Conservation (phyloP, 2,329 filamentous ascomycete genomes). For the Clonostachys solani region DNA sequence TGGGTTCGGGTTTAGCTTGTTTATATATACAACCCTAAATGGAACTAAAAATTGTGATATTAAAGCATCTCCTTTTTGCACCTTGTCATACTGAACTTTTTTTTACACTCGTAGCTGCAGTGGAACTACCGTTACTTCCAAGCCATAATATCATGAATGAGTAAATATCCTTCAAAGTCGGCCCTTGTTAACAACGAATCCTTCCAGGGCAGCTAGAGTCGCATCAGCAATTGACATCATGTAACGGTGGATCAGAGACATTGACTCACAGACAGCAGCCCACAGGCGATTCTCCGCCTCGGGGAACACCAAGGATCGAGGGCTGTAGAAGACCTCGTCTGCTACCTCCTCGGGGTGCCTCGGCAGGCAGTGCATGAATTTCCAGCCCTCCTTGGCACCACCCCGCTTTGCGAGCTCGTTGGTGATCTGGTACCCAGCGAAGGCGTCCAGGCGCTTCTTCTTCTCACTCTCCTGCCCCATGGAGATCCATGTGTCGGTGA, state of each 20-base stretch:
- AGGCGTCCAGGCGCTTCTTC: conserved; percentile 71
- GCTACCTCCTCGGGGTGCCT: conserved; percentile 88
- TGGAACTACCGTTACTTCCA: conserved; percentile 2
- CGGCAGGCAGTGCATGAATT: conserved; percentile 98
- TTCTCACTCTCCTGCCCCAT: conserved; percentile 95
- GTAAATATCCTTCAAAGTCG: conserved; percentile 46
- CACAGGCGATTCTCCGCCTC: conserved; percentile 95
- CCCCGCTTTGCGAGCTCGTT: conserved; percentile 77
- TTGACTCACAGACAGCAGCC: conserved; percentile 69
- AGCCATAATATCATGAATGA: background rate
- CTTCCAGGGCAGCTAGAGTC: conserved; percentile 66
- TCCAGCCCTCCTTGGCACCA: conserved; percentile 85
- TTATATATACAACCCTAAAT: too few species aligned
- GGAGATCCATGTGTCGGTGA: conserved; percentile 97
- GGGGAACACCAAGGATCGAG: conserved; percentile 80
- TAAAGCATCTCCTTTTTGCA: background rate
- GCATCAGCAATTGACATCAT: background rate
- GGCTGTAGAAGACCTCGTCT: conserved; percentile 91
- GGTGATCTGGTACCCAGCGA: conserved; percentile 89
- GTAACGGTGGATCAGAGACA: background rate
- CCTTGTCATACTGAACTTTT: conserved; percentile 4
- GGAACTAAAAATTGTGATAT: background rate
- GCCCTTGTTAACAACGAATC: conserved; percentile 92
- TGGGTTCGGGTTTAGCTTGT: too few species aligned
- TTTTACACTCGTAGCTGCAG: conserved; percentile 6